Base-by-base conservation (phyloP, 116 monocot species). In the Trichopus zeylanicus region DNA sequence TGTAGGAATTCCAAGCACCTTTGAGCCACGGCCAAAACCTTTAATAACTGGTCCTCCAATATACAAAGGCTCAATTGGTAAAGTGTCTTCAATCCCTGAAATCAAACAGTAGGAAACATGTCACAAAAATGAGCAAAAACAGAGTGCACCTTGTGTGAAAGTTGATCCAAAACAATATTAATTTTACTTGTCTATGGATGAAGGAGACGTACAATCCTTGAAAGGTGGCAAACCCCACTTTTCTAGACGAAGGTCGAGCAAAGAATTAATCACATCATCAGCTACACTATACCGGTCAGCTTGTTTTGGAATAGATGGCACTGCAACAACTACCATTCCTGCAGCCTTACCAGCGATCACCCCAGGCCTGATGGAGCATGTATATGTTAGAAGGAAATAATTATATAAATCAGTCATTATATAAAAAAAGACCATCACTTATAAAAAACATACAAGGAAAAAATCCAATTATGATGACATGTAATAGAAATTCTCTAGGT, bases 191-290 rank as follows among this genome's bases (percentile, higher is more conserved):
- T n/a, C n/a, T n/a, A n/a, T n/a, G n/a, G n/a, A n/a, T n/a, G n/a
- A 12, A 61, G 29, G 54, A 61, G n/a, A n/a, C 73, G 65, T 97
- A 97, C 97, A 79, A 75, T 97, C 97, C 61, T 77, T 58, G 65
- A 97, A 97, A 32, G 84, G 64, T 38, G 97, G 91, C 72, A 97
- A 84, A 31, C 87, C 84, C 97, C 97, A 97, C n/a, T 81, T 90
- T 71, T 86, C 97, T 67, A 79, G 87, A 21, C 57, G 74, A 26
- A 97, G 51, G 84, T 97, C 97, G 25, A 97, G 74, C 60, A 97
- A 63, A 67, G 97, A 97, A 75, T 97, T 91, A 67, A 97, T 79
- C 67, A 97, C 91, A 62, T 75, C 91, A 66, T 90, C 81, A 53
- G 97, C 97, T 46, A 78, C 73, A 68, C 56, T 63, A 31, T 68